Conservation (phyloP, 192 early-diverging fungal species). For the Coemansia sp. region DNA sequence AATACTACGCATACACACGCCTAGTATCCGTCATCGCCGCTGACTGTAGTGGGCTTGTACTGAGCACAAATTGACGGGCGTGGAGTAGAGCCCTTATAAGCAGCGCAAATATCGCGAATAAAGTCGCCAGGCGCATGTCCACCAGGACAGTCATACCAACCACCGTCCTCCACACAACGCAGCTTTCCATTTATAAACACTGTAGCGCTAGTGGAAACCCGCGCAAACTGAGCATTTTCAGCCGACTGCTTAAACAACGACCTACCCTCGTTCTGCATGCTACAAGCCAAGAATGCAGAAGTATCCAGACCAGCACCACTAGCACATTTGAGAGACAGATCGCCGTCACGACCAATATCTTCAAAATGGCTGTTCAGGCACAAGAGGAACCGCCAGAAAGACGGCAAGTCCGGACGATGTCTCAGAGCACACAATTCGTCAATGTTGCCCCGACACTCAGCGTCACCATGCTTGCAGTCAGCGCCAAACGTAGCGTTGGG, state of each 20-base stretch:
- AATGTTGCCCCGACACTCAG: conserved; percentile 59
- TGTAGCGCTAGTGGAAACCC: conserved; percentile 62
- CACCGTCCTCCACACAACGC: conserved; percentile 67
- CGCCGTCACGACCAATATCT: conserved; percentile 29
- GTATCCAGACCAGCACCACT: conserved; percentile 49
- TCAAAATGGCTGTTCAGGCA: conserved; percentile 36
- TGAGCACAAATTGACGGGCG: conserved; percentile 42
- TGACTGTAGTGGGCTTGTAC: conserved; percentile 16
- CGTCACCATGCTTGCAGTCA: conserved; percentile 58
- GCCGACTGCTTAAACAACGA: conserved; percentile 57
- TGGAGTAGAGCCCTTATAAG: conserved; percentile 34
- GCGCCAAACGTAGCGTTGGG: conserved; percentile 34
- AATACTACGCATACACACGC: not conserved
- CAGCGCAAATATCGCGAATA: conserved; percentile 53
- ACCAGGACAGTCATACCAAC: conserved; percentile 49
- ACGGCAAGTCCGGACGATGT: conserved; percentile 30
- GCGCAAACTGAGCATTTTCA: conserved; percentile 51
- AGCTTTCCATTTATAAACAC: conserved; percentile 62
- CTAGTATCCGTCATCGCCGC: not conserved
- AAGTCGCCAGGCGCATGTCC: conserved; percentile 42
- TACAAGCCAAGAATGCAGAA: conserved; percentile 47
- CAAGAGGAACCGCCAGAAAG: conserved; percentile 45
- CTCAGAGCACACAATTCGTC: conserved; percentile 49
- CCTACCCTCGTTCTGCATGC: conserved; percentile 40
- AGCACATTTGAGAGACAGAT: conserved; percentile 38